Evolutionary conservation across 306 rosid species (phyloP).

Genomic region (Begonia peltatifolia): DNA sequence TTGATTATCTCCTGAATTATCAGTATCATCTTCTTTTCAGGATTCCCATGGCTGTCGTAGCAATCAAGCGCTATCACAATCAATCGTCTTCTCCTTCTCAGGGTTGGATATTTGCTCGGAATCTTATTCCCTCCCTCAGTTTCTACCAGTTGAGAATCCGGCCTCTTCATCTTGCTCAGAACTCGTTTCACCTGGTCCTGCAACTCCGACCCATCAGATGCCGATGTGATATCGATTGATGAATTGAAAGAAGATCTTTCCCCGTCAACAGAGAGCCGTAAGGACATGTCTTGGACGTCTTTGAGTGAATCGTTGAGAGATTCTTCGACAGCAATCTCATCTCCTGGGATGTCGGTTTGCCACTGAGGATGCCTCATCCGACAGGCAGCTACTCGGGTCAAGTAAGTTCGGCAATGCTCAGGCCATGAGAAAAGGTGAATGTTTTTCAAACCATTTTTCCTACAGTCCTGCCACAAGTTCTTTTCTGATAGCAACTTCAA

Average conservation of each 20-base stretch:
- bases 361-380: conserved; percentile 68
- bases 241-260: conserved; percentile 29
- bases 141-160: conserved; percentile 21
- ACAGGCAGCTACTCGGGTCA: conserved; percentile 57
- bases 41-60: conserved; percentile 32
- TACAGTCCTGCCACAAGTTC: conserved; percentile 48
- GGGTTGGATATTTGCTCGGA: conserved; percentile 37
- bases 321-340: conserved; percentile 33
- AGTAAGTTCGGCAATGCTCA: conserved; percentile 58
- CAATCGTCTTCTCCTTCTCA: conserved; percentile 44
- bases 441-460: conserved; percentile 52
- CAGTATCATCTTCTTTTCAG: conserved; percentile 34
- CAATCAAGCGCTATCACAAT: conserved; percentile 51
- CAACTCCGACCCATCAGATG: conserved; percentile 28
- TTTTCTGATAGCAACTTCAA: conserved; percentile 52
- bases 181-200: conserved; percentile 56
- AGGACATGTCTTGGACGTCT: conserved; percentile 64
- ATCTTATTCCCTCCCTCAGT: conserved; percentile 18
- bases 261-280: conserved; percentile 58
- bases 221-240: conserved; percentile 19
- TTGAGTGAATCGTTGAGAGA: conserved; percentile 52
- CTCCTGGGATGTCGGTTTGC: conserved; percentile 53
- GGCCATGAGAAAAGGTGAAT: conserved; percentile 72
- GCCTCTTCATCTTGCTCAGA: conserved; percentile 37
- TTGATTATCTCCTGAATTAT: conserved; percentile 35